Base-by-base conservation (phyloP, 495 filamentous ascomycete species). In the Aspergillus leporis region DNA sequence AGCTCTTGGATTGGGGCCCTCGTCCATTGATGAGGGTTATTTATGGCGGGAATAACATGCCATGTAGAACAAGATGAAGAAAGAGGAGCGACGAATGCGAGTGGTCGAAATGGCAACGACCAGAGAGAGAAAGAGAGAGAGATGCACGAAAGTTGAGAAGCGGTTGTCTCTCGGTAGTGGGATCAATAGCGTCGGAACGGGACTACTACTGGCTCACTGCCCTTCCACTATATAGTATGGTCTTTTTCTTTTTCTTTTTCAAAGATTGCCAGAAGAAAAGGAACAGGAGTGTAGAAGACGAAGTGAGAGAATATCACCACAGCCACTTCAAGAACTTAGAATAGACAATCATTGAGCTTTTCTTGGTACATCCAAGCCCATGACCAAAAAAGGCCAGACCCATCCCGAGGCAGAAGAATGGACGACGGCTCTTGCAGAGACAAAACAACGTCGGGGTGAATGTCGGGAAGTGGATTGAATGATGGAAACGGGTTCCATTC, bases 21-120 rank as follows among this genome's bases (percentile, higher is more conserved):
- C 76, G 61, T 79, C 75, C 77, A 79, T 79, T 58, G 69, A 68
- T 55, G 70, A 70, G 60, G 64, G 62, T 69, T 52, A 65, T 45
- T 63, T 63, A 60, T 50, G 36, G 21, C 60, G 61, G 56, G 51
- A 61, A 54, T 60, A 28, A 49, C 66, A 69, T 65, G 65, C 60
- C 70, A 74, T 70, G 47, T 56, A 67, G 60, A 41, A 16, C 41
- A 30, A 43, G 18, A 25, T 47, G 46, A 13, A 12, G 50, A 30
- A n/a, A 21, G 28, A 28, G 19, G 47, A n/a, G 19, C 21, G 36
- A 51, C 13, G 55, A 14, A 46, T 5, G 25, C 41, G 22, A 9
- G 5, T 31, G 40, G 40, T 55, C 40, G 36, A 22, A n/a, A 23
- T n/a, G 19, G 28, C 2, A 12, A 19, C 5, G 31, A 22, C 30